Percentiles rank a stretch among this genome's conserved stretches.
These are phyloP conservation scores for Agroathelia rolfsii DNA, from an alignment of 1,284 basidiomycete species.

Conservation along the genomic window DNA sequence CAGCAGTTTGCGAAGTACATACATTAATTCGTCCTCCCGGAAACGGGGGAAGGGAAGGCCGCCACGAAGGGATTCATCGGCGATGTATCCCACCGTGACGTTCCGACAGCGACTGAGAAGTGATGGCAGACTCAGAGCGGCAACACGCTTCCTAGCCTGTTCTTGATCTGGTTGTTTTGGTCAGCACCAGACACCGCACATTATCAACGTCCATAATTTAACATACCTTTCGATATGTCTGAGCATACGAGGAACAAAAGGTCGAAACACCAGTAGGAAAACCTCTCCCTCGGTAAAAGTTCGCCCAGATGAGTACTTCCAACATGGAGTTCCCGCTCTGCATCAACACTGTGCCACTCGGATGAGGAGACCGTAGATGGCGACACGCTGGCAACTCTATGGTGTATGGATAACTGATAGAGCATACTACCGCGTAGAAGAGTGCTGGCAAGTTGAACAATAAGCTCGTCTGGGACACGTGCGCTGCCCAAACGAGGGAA, in stretches of 20 bases:
- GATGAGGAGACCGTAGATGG: constrained; percentile 12
- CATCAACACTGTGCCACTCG: constrained; percentile 17
- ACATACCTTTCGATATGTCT: constrained; percentile 46
- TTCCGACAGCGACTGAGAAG: constrained; percentile 66
- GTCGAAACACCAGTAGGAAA: constrained; percentile 93
- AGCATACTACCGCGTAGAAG: constrained; percentile 71
- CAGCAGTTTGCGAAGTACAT: constrained; percentile 71
- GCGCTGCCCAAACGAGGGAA: constrained; percentile 64
- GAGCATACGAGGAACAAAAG: constrained; percentile 76
- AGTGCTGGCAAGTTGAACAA: constrained; percentile 61
- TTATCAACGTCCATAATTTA: constrained; percentile 3
- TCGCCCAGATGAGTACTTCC: constrained; percentile 55
- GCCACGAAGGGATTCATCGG: constrained; percentile 76
- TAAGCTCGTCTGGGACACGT: constrained; percentile 65
- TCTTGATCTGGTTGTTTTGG: constrained; percentile 61
- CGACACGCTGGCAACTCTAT: constrained; percentile 14
- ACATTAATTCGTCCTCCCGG: constrained; percentile 84
- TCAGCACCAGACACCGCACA: constrained; percentile 3
- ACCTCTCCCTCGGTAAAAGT: constrained; percentile 67
- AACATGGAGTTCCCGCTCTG: constrained; percentile 26
- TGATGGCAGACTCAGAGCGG: constrained; percentile 58
- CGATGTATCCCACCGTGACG: constrained; percentile 65
- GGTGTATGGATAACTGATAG: constrained; percentile 33
- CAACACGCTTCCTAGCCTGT: constrained; percentile 50
- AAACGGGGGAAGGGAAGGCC: constrained; percentile 82